These are phyloP conservation scores for Trebouxiophyceae sp. DNA, from an alignment of 163 green algal species.

Conservation along the genomic window DNA sequence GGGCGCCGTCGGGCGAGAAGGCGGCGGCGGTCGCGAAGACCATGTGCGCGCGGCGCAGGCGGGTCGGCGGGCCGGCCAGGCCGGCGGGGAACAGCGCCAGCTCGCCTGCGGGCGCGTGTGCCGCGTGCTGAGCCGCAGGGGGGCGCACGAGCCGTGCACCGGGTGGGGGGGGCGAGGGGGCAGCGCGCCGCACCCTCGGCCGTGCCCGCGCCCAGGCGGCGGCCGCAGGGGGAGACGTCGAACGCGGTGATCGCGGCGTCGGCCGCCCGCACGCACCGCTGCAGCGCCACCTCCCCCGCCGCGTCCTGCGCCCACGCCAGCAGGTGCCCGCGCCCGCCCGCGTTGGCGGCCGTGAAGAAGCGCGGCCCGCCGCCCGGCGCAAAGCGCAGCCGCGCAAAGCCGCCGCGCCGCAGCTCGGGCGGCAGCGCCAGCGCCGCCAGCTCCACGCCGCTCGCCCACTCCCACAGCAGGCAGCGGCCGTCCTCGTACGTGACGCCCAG, in stretches of 20 bases:
- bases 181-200: conserved; percentile 26
- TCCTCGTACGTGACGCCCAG: conserved; percentile 30
- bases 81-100: conserved; percentile 15
- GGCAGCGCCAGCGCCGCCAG: conserved; percentile 24
- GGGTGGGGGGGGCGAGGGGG: neutral
- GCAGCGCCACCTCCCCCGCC: conserved; percentile 11
- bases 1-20: conserved; percentile 25
- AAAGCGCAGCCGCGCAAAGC: conserved; percentile 18
- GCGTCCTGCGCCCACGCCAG: conserved; percentile 31
- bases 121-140: neutral
- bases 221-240: conserved; percentile 27
- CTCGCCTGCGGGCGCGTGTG: conserved; percentile 26
- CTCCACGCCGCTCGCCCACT: conserved; percentile 11
- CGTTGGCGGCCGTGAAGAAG: conserved; percentile 34
- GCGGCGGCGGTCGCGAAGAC: conserved; percentile 41
- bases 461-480: conserved; percentile 37
- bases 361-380: conserved; percentile 11
- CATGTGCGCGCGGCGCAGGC: conserved; percentile 34
- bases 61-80: conserved; percentile 15
- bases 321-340: conserved; percentile 25
- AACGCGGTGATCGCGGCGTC: conserved; percentile 34
- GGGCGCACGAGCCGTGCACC: neutral
- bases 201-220: conserved; percentile 28
- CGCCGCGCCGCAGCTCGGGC: conserved; percentile 14
- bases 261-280: conserved; percentile 15